Evolutionary conservation across 208 protist species (phyloP).

Genomic region (Acanthamoeba castellanii): DNA sequence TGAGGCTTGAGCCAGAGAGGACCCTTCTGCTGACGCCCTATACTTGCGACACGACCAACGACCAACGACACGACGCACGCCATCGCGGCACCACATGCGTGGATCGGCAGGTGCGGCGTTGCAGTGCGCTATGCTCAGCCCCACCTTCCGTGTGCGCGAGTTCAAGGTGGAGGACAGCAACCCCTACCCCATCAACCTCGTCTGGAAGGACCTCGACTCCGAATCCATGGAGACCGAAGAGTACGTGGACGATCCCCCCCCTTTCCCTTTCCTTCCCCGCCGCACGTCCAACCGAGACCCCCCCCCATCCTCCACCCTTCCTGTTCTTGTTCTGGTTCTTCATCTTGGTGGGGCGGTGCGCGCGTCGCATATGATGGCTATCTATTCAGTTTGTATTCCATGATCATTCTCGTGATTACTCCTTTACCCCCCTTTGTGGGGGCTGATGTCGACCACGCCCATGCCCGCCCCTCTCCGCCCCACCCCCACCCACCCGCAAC

Average conservation of each 20-base stretch:
- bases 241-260: constrained; percentile 7
- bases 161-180: constrained; percentile 77
- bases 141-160: constrained; percentile 80
- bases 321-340: background rate
- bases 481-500: too few species aligned
- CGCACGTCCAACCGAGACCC: constrained; percentile 50
- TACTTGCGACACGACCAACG: too few species aligned
- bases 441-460: too few species aligned
- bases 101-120: background rate
- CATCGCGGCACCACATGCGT: background rate
- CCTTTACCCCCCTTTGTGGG: too few species aligned
- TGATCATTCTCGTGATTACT: background rate
- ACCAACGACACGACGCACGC: too few species aligned
- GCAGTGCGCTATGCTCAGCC: constrained; percentile 81
- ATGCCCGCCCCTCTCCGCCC: too few species aligned
- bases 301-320: constrained; percentile 49
- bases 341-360: background rate
- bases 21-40: too few species aligned
- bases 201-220: constrained; percentile 65
- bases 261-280: background rate
- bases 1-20: too few species aligned
- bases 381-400: constrained; percentile 15
- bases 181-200: constrained; percentile 75
- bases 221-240: constrained; percentile 60
- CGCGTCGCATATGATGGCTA: background rate